Evolutionary conservation across 2,329 filamentous ascomycete species (phyloP).

Genomic region (Paecilomyces variotii): DNA sequence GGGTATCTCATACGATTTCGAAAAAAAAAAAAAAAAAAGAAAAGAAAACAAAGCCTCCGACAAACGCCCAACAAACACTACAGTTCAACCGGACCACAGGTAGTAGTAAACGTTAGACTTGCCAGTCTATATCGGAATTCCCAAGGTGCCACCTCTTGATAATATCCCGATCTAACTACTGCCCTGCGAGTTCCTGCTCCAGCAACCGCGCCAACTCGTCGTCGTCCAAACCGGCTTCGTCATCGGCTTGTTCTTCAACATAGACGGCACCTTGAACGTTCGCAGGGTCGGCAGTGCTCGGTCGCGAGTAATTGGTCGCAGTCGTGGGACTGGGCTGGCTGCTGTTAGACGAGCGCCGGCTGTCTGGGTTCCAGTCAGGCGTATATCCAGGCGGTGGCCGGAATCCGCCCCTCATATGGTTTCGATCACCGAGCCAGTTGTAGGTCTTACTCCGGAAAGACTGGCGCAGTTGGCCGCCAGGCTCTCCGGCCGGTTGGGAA

Average conservation of each 20-base stretch:
- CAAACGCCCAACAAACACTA: no score
- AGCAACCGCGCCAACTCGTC: constrained; percentile 18
- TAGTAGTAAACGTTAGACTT: no score
- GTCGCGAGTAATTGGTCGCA: neutral
- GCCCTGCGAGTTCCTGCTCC: constrained; percentile 17
- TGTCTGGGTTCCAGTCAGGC: neutral
- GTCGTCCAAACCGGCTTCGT: constrained; percentile 4
- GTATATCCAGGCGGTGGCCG: neutral
- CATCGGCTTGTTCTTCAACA: neutral
- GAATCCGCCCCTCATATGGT: neutral
- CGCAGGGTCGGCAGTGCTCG: neutral
- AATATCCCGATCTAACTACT: neutral
- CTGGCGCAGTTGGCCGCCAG: constrained; percentile 10
- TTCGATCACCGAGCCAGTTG: constrained; percentile 17
- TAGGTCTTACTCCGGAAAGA: constrained; percentile 23
- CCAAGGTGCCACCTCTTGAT: no score
- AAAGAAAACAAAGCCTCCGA: no score
- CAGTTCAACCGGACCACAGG: no score
- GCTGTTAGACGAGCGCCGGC: neutral
- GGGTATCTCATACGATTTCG: constrained; percentile 1
- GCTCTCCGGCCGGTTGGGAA: neutral
- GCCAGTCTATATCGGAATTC: no score
- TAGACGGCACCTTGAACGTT: neutral
- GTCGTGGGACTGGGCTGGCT: neutral
- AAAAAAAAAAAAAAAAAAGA: no score